These are phyloP conservation scores for Podospora bellae-mahoneyi DNA, from an alignment of 495 filamentous ascomycete species.

Conservation along the genomic window DNA sequence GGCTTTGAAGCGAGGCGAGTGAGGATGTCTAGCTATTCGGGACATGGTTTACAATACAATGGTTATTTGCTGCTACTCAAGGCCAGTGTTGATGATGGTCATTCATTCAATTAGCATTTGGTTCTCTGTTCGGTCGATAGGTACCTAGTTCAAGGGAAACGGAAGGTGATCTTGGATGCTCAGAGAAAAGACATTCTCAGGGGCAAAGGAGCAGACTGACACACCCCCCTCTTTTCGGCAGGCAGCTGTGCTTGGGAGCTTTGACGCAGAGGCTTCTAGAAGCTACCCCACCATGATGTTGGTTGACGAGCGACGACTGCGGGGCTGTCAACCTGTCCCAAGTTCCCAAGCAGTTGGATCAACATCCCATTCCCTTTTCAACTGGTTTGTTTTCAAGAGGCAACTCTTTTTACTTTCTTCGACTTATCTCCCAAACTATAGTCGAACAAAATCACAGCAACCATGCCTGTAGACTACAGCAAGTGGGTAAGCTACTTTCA, in stretches of 20 bases:
- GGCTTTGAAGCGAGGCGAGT: background rate
- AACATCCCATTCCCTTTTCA: background rate
- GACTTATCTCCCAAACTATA: background rate
- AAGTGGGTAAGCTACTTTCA: slow-evolving; percentile 64
- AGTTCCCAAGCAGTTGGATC: background rate
- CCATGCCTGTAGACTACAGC: slow-evolving; percentile 92
- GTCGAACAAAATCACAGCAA: background rate
- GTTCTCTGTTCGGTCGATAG: too few species aligned
- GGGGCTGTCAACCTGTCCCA: slow-evolving; percentile 3
- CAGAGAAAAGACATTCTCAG: background rate
- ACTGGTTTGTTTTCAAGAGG: background rate
- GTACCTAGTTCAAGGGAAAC: too few species aligned
- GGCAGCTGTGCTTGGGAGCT: background rate
- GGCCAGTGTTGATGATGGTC: too few species aligned
- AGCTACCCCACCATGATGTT: slow-evolving; percentile 22
- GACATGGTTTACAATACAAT: background rate
- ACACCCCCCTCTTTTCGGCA: background rate
- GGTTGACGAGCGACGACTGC: background rate
- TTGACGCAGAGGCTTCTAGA: slow-evolving; percentile 15
- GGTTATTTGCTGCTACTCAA: background rate
- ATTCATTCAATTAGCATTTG: too few species aligned
- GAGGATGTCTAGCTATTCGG: background rate
- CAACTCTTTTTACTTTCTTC: background rate
- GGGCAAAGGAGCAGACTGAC: background rate
- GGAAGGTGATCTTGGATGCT: background rate